Percentiles rank a stretch among this genome's conserved stretches.
Conservation (phyloP, 2,329 filamentous ascomycete species). For the Falciphora oryzae region DNA sequence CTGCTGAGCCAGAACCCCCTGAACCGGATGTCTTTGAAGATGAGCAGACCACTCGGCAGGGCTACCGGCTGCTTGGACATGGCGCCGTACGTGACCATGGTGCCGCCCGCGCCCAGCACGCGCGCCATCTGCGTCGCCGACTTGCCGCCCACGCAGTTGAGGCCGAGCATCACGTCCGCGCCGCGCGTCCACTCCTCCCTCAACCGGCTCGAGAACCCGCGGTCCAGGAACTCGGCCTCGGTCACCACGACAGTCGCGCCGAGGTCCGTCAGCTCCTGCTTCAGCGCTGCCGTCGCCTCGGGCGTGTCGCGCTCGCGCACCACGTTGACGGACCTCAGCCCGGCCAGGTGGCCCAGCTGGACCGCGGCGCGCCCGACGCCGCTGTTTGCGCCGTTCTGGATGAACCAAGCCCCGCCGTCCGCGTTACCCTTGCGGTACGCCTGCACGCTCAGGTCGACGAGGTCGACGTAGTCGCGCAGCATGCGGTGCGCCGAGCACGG, state of each 20-base stretch:
- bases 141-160: constrained; percentile 94
- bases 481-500: constrained; percentile 93
- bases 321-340: constrained; percentile 84
- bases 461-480: constrained; percentile 69
- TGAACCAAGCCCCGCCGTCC: constrained; percentile 87
- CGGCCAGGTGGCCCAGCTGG: constrained; percentile 81
- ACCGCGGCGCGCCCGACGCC: constrained; percentile 89
- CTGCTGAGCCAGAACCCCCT: constrained; percentile 91
- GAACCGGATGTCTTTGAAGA: constrained; percentile 88
- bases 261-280: constrained; percentile 44
- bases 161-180: constrained; percentile 66
- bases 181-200: constrained; percentile 60
- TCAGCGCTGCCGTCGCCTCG: constrained; percentile 57
- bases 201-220: constrained; percentile 56
- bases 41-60: constrained; percentile 76
- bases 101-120: constrained; percentile 59
- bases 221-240: constrained; percentile 46
- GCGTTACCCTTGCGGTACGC: constrained; percentile 49
- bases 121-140: constrained; percentile 74
- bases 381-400: constrained; percentile 95
- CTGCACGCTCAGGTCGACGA: constrained; percentile 39
- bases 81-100: constrained; percentile 89
- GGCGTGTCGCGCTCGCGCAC: constrained; percentile 64
- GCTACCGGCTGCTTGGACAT: constrained; percentile 86
- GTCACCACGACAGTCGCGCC: constrained; percentile 54